These are phyloP conservation scores for Hypoxylon sp. DNA, from an alignment of 2,329 filamentous ascomycete genomes.

Conservation along the genomic window DNA sequence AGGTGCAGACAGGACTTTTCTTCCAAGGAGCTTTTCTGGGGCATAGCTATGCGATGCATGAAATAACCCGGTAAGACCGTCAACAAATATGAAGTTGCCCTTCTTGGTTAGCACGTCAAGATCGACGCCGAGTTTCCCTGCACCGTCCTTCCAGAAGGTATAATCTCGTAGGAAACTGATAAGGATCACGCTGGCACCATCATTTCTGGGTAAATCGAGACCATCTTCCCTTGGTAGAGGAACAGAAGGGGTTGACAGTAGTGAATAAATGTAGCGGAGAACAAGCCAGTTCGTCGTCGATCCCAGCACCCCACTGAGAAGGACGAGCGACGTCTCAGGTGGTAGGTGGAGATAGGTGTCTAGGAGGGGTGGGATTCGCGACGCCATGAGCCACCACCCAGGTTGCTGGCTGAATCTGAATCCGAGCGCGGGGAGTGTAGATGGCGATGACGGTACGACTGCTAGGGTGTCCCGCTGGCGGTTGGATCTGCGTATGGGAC, in stretches of 20 bases:
- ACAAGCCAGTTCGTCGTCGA: conserved; percentile 77
- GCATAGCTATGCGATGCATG: conserved; percentile 19
- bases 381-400: conserved; percentile 58
- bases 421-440: conserved; percentile 18
- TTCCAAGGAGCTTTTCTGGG: conserved; percentile 20
- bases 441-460: background rate
- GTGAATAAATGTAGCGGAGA: conserved; percentile 68
- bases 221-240: conserved; percentile 47
- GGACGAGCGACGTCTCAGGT: conserved; percentile 70
- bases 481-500: conserved; percentile 3
- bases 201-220: conserved; percentile 42
- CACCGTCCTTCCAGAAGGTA: conserved; percentile 83
- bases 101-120: conserved; percentile 71
- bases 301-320: conserved; percentile 78
- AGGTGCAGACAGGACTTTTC: conserved; percentile 52
- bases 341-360: conserved; percentile 75
- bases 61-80: conserved; percentile 77
- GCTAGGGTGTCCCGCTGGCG: background rate
- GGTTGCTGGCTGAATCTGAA: conserved; percentile 18
- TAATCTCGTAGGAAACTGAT: conserved; percentile 87
- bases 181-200: conserved; percentile 73
- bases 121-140: conserved; percentile 79
- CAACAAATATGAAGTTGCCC: conserved; percentile 79
- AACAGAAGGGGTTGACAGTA: conserved; percentile 53
- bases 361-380: conserved; percentile 73